Base-by-base conservation (phyloP, 1,284 basidiomycete genomes). In the Puccinia horiana region DNA sequence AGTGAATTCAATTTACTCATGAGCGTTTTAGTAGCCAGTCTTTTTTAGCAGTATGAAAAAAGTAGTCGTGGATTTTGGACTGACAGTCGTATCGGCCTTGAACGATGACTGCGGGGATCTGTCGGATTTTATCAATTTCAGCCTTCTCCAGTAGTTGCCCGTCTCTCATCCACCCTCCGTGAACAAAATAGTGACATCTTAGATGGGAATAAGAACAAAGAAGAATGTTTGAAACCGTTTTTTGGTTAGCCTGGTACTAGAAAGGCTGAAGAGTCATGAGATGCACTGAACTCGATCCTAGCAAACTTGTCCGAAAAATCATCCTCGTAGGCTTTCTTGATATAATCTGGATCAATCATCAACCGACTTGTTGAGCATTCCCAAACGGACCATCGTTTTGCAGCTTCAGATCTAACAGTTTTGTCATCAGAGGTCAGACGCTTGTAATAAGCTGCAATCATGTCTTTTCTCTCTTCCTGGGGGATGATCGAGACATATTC, bases 121-220 rank as follows among this genome's bases (percentile, higher is more conserved):
- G 91, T 29, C 93, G 93, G 84, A 98, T 97, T 88, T 95, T 96
- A 85, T 93, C 94, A 73, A 97, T 93, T 85, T 92, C 91, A 86
- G 93, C 92, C 84, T 90, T 89, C 84, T 94, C 92, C 76, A 98
- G 89, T 23, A 98, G 89, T 86, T 95, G 93, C 0, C 95, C 95
- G 49, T 96, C 93, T 49, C 92, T 89, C 91, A 97, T 92, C 88
- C 94, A 98, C 2, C 94, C 95, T 90, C 91, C 44, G 49, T 80
- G 63, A 6, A 82, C 26, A 72, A 82, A 78, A 52, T 80, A 80
- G 58, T 82, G 78, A 49, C 80, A 82, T 37, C 80, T 82, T n/a
- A 63, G 0, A 40, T 44, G 26, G 20, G 49, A 47, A 49, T 52
- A n/a, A 23, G 37, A 35, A 29, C 6, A 47, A 49, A n/a, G 29